These are phyloP conservation scores for Plasmodium vivax DNA, from an alignment of 169 alveolate species.

Conservation along the genomic window DNA sequence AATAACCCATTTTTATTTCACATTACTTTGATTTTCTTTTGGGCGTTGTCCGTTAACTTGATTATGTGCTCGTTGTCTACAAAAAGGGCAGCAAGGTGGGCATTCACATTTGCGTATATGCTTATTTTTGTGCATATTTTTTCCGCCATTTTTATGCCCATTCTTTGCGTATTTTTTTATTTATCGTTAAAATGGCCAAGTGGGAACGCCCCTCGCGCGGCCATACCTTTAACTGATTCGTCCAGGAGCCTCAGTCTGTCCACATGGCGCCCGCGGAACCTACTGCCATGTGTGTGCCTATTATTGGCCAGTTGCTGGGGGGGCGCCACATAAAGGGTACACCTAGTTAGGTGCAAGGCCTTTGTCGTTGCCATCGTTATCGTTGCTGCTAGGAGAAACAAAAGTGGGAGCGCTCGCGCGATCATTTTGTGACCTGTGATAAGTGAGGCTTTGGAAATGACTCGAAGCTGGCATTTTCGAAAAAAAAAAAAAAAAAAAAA, in stretches of 20 bases:
- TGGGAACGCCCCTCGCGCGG: not conserved
- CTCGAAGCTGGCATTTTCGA: constrained; percentile 10
- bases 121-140: not conserved
- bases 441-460: not conserved
- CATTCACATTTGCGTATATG: not conserved
- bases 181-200: not conserved
- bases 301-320: not conserved
- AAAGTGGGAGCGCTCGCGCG: constrained; percentile 9
- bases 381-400: constrained; percentile 7
- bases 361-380: constrained; percentile 1
- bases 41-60: constrained; percentile 53
- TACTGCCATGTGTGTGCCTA: not conserved
- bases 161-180: not conserved
- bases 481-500: constrained; percentile 6
- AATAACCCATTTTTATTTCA: not conserved
- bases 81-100: not conserved
- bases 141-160: not conserved
- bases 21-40: constrained; percentile 56
- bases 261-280: not conserved
- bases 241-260: constrained; percentile 39
- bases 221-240: constrained; percentile 66
- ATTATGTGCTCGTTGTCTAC: constrained; percentile 73
- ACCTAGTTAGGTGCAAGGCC: not conserved
- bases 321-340: constrained; percentile 8
- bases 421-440: constrained; percentile 20